Evolutionary conservation across 306 rosid genomes (phyloP).

Genomic region (Prunus salicina): DNA sequence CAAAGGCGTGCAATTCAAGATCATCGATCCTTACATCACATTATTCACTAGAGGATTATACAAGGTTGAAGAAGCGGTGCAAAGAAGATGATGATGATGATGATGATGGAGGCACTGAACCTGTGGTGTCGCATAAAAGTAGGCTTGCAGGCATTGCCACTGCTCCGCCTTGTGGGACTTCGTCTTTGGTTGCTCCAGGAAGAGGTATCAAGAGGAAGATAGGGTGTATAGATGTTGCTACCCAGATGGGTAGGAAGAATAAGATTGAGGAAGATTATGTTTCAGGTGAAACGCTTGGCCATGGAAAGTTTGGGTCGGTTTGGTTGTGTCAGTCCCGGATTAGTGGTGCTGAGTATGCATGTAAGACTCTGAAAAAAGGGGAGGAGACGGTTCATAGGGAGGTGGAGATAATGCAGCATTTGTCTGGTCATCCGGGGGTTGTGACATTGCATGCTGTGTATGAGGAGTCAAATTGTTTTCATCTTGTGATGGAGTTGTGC

Average conservation of each 20-base stretch:
- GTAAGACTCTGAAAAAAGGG: conserved; percentile 87
- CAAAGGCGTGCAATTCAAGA: conserved; percentile 44
- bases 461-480: conserved; percentile 82
- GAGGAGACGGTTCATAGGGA: conserved; percentile 97
- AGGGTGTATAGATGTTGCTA: conserved; percentile 93
- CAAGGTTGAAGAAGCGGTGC: conserved; percentile 86
- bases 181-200: conserved; percentile 64
- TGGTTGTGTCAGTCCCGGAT: conserved; percentile 61
- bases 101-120: conserved; percentile 25
- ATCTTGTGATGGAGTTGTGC: conserved; percentile 96
- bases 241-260: conserved; percentile 92
- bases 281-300: conserved; percentile 72
- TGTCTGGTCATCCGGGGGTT: conserved; percentile 94
- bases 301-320: conserved; percentile 93
- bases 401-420: conserved; percentile 99
- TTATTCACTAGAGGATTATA: conserved; percentile 79
- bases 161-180: conserved; percentile 88
- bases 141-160: conserved; percentile 94
- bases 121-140: conserved; percentile 55
- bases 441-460: conserved; percentile 94
- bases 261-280: conserved; percentile 84
- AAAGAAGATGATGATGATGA: conserved; percentile 53
- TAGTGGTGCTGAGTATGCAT: conserved; percentile 78
- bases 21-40: conserved; percentile 60
- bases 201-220: conserved; percentile 97